Conservation (phyloP, 768 basidiomycete genomes). For the Mycena rosella region DNA sequence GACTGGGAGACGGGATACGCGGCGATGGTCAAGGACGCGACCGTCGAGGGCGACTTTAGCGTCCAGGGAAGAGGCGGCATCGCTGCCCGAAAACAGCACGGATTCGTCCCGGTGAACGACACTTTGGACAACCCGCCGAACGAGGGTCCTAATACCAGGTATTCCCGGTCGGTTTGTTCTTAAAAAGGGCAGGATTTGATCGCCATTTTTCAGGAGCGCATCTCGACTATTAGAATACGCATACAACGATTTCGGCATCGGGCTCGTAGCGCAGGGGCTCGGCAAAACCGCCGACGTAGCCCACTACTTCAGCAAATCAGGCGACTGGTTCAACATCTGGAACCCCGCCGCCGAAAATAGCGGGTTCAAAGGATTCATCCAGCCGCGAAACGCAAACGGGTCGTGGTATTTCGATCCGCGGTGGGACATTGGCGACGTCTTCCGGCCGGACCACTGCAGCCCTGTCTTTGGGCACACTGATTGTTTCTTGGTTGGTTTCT, state of each 20-base stretch:
- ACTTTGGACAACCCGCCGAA: constrained; percentile 31
- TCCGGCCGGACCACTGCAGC: constrained; percentile 37
- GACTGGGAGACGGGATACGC: constrained; percentile 42
- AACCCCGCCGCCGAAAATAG: constrained; percentile 31
- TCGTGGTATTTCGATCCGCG: constrained; percentile 36
- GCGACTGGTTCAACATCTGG: constrained; percentile 38
- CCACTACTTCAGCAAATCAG: constrained; percentile 30
- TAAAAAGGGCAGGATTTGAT: too few species aligned
- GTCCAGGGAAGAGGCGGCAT: constrained; percentile 34
- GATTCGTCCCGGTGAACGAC: constrained; percentile 30
- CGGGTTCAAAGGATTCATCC: constrained; percentile 34
- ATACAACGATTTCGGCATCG: constrained; percentile 37
- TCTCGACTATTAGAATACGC: constrained; percentile 36
- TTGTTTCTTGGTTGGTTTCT: constrained; percentile 30
- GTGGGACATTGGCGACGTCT: constrained; percentile 29
- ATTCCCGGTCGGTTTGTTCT: not conserved
- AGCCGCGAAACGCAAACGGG: constrained; percentile 31
- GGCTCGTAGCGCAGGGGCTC: constrained; percentile 31
- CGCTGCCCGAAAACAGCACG: constrained; percentile 8
- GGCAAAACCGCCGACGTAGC: constrained; percentile 21
- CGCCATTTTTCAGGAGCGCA: constrained; percentile 25
- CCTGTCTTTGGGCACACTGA: constrained; percentile 31
- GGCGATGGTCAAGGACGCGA: constrained; percentile 41
- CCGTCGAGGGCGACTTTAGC: constrained; percentile 30
- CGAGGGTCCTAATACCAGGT: constrained; percentile 30